Base-by-base conservation (phyloP, 768 basidiomycete genomes). In the Pholiota conissans region DNA sequence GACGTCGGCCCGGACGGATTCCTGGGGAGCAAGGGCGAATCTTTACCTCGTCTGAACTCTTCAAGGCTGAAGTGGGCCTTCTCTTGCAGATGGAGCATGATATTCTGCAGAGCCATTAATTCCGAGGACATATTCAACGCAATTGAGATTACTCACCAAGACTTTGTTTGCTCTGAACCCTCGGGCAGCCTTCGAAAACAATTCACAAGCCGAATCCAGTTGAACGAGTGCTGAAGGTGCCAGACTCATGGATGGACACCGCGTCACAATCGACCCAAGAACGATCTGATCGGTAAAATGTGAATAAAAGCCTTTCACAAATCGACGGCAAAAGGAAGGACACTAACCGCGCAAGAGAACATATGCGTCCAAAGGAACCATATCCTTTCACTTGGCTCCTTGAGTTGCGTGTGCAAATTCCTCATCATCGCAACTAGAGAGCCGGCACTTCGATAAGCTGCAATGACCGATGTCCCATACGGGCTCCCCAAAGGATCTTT, bases 181-280 rank as follows among this genome's bases (percentile, higher is more conserved):
- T 18, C 73, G 77, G 9, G 87, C 87, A 18, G 86, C 82, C 66
- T 85, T 86, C n/a, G 84, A 76, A 63, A 90, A 89, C 28, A 90
- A 77, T 55, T 89, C 84, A 62, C 87, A 89, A 5, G 88, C 88
- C 0, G 89, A 89, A 66, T 90, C 86, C 27, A 90, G 73, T 64
- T 90, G 89, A 7, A 83, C 79, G 8, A 90, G 78, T 3, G 88
- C 89, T 22, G 88, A 90, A 16, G 87, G 85, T 20, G 88, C 89
- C 59, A 90, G 71, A 63, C 87, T 88, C 83, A 90, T 88, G 16
- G 89, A 90, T 10, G 89, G 88, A 70, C 88, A 90, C 50, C 87
- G 79, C 16, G 89, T 90, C 10, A 90, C 88, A 32, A 90, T 87
- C 20, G 87, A 87, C 32, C 88, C 88, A 47, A 90, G 72, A 50